Evolutionary conservation across 2,329 filamentous ascomycete species (phyloP).

Genomic region (Ceratocystis eucalypticola): DNA sequence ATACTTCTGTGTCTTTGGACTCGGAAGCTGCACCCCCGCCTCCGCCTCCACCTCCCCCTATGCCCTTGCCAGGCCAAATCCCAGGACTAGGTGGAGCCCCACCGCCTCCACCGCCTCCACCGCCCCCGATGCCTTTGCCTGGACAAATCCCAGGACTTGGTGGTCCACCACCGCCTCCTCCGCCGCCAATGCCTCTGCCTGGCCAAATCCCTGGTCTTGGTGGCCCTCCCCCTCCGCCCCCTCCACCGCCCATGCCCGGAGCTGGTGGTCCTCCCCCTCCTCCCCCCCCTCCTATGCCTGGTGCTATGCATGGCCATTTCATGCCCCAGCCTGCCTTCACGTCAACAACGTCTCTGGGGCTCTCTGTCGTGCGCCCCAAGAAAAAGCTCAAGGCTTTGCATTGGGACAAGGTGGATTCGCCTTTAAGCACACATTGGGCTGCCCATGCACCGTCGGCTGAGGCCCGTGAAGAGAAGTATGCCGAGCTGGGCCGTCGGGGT

Average conservation of each 20-base stretch:
- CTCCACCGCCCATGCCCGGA: conserved; percentile 28
- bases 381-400: conserved; percentile 99
- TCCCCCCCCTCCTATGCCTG: conserved; percentile 52
- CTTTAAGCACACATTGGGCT: conserved; percentile 86
- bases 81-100: conserved; percentile 28
- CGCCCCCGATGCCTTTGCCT: conserved; percentile 28
- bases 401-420: conserved; percentile 96
- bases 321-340: conserved; percentile 48
- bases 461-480: conserved; percentile 89
- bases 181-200: conserved; percentile 28
- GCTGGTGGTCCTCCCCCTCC: conserved; percentile 32
- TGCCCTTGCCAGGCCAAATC: conserved; percentile 26
- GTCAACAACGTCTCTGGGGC: conserved; percentile 44
- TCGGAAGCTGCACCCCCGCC: conserved; percentile 25
- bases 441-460: conserved; percentile 72
- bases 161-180: conserved; percentile 29
- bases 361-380: conserved; percentile 79
- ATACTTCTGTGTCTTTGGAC: conserved; percentile 20
- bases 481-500: conserved; percentile 82
- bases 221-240: conserved; percentile 26
- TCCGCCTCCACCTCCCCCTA: conserved; percentile 31
- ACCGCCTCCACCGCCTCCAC: conserved; percentile 27
- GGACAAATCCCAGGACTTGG: conserved; percentile 18
- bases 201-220: conserved; percentile 18
- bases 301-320: conserved; percentile 62